phyloP scores from a whole-genome alignment of 768 basidiomycete genomes.

The Russula sp. region DNA sequence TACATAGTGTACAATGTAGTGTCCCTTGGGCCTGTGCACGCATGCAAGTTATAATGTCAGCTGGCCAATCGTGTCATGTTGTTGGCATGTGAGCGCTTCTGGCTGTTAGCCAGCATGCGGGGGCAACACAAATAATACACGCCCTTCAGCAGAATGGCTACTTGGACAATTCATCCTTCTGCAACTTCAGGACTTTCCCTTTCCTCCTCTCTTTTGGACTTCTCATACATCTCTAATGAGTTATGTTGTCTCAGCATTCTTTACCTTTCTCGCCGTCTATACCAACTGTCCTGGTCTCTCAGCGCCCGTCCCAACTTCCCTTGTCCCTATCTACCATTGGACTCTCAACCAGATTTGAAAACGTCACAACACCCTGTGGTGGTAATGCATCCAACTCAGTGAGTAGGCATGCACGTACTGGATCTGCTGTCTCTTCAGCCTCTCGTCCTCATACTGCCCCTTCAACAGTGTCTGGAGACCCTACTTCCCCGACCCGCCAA shows the following conservation, averaged over 20 bases:
- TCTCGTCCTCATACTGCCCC: conserved; percentile 13
- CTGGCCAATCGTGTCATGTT: too few species aligned
- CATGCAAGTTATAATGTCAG: too few species aligned
- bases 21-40: background rate
- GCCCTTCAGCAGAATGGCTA: too few species aligned
- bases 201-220: background rate
- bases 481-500: conserved; percentile 13
- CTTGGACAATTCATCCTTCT: too few species aligned
- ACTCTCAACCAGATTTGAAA: conserved; percentile 20
- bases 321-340: conserved; percentile 20
- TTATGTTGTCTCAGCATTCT: conserved; percentile 21
- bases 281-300: conserved; percentile 11
- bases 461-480: conserved; percentile 6
- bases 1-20: background rate
- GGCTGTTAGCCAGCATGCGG: conserved; percentile 1
- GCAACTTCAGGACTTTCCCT: background rate
- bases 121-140: background rate
- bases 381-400: background rate
- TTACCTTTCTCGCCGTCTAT: conserved; percentile 22
- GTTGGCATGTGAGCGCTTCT: background rate
- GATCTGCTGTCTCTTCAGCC: conserved; percentile 13
- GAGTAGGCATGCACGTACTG: conserved; percentile 10
- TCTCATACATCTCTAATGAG: background rate
- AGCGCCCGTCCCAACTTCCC: conserved; percentile 21
- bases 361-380: conserved; percentile 1